A percentile compares a stretch with the other conserved stretches of the same genome.
These are phyloP conservation scores for Poa annua DNA, from an alignment of 176 grass and related monocot genomes.

Conservation along the genomic window DNA sequence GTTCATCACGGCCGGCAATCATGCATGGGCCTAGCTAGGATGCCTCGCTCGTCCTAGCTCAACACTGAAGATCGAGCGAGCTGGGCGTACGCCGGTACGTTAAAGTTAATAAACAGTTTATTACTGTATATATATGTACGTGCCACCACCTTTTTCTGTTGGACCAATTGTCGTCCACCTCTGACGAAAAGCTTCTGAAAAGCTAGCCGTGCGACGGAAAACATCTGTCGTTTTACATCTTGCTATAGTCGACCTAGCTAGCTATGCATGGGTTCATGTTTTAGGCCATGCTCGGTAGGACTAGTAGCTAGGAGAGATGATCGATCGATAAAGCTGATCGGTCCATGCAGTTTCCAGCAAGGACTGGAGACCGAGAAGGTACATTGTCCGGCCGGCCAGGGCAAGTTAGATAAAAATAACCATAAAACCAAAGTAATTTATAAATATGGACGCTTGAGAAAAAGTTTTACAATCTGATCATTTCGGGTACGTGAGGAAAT, in stretches of 20 bases:
- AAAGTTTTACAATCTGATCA: no score
- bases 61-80: not conserved
- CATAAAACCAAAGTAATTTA: no score
- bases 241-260: not conserved
- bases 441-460: no score
- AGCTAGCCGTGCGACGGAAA: slow-evolving; percentile 13
- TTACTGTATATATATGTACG: not conserved
- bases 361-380: not conserved
- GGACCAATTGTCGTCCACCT: slow-evolving; percentile 34
- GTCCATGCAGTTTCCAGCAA: not conserved
- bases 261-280: not conserved
- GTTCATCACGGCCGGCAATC: no score
- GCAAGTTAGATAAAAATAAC: no score
- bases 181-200: slow-evolving; percentile 30
- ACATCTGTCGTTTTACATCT: slow-evolving; percentile 33
- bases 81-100: not conserved
- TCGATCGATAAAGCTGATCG: not conserved
- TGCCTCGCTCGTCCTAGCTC: no score
- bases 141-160: slow-evolving; percentile 20
- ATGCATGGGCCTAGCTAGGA: no score
- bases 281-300: not conserved
- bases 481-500: no score
- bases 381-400: not conserved
- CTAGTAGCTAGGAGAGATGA: no score
- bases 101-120: slow-evolving; percentile 43